A percentile compares a stretch with the other conserved stretches of the same genome.
These are phyloP conservation scores for Candida caryicola DNA, from an alignment of 805 yeast genomes.

Conservation along the genomic window DNA sequence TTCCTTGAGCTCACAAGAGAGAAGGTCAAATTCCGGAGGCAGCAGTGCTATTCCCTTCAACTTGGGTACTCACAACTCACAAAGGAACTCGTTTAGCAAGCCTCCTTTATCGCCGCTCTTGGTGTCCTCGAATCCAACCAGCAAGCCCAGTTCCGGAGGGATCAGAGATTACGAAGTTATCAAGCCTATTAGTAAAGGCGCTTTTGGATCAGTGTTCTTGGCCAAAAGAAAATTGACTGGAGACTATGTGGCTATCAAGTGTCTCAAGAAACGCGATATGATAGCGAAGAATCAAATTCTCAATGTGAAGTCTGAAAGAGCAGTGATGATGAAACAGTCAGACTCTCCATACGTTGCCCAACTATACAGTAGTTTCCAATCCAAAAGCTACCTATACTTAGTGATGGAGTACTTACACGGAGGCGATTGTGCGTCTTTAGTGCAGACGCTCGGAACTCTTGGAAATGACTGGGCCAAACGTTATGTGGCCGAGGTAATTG, in stretches of 20 bases:
- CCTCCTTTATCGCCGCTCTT: conserved; percentile 81
- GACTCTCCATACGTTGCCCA: conserved; percentile 92
- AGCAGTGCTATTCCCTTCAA: conserved; percentile 2
- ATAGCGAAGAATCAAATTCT: conserved; percentile 94
- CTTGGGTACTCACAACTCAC: neutral
- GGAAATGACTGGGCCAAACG: conserved; percentile 85
- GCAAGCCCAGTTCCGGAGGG: conserved; percentile 58
- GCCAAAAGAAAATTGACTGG: conserved; percentile 84
- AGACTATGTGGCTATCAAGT: conserved; percentile 93
- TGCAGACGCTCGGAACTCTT: conserved; percentile 76
- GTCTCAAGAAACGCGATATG: conserved; percentile 90
- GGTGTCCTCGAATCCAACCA: conserved; percentile 57
- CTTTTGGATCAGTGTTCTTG: conserved; percentile 92
- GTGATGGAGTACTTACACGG: conserved; percentile 97
- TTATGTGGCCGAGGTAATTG: conserved; percentile 85
- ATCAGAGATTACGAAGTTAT: conserved; percentile 86
- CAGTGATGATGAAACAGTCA: conserved; percentile 96
- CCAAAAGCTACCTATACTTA: conserved; percentile 76
- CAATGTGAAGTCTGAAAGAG: conserved; percentile 91
- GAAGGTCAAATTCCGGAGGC: conserved; percentile 20
- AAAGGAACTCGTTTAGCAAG: conserved; percentile 23
- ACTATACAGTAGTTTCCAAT: conserved; percentile 84
- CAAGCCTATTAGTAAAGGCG: conserved; percentile 94
- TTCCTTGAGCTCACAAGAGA: conserved; percentile 12
- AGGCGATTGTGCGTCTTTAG: conserved; percentile 88